These are phyloP conservation scores for Olyra latifolia DNA, from an alignment of 176 grass and related monocot genomes.

Conservation along the genomic window DNA sequence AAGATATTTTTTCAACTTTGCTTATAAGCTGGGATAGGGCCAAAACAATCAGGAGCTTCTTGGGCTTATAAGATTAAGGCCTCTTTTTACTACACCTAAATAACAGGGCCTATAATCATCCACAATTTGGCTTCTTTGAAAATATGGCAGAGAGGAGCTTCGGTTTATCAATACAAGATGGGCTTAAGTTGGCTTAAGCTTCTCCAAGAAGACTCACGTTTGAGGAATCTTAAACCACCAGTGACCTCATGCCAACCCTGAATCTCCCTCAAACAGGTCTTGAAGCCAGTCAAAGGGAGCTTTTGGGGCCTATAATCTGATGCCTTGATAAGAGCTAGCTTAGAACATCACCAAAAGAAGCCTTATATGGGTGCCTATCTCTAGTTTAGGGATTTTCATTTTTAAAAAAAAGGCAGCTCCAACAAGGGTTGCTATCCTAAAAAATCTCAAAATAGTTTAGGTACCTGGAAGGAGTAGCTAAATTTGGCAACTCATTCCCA, in stretches of 20 bases:
- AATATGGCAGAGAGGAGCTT: neutral
- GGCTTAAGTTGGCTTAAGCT: conserved; percentile 3
- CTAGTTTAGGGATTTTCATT: no score
- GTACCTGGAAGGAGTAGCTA: no score
- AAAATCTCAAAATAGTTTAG: no score
- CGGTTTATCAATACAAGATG: neutral
- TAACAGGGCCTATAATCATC: neutral
- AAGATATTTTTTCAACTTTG: conserved; percentile 11
- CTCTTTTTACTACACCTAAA: neutral
- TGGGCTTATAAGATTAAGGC: neutral
- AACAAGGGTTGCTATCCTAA: no score
- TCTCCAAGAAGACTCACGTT: neutral
- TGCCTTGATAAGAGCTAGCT: neutral
- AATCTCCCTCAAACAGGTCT: conserved; percentile 14
- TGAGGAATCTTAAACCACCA: neutral
- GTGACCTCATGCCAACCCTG: neutral
- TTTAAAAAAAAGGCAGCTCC: no score
- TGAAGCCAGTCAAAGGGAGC: neutral
- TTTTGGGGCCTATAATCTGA: conserved; percentile 8
- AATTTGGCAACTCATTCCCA: no score
- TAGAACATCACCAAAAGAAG: no score
- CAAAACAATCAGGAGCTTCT: neutral
- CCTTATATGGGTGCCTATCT: no score
- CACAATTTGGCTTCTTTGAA: neutral
- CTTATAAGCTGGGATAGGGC: neutral